These are phyloP conservation scores for Arthrobotrys entomopaga DNA, from an alignment of 2,329 filamentous ascomycete genomes.

Conservation along the genomic window DNA sequence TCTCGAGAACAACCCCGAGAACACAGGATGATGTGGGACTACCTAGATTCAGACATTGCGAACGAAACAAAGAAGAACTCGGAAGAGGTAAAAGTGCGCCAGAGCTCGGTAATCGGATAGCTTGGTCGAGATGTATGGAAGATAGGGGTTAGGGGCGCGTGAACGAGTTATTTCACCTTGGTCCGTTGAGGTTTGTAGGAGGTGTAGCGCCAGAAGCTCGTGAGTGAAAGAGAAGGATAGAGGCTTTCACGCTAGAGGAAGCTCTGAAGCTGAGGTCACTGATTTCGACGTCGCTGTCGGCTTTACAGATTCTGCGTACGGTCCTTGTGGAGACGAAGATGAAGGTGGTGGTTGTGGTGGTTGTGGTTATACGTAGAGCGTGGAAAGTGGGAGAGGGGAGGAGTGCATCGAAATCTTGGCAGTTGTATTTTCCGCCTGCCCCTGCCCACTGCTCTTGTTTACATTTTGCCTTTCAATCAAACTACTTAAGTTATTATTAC, in stretches of 20 bases:
- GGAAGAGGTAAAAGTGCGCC: background rate
- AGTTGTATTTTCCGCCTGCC: conserved; percentile 20
- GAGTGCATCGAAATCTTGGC: conserved; percentile 24
- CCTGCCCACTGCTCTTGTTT: conserved; percentile 14
- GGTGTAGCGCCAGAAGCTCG: background rate
- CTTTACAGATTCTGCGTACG: background rate
- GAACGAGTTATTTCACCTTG: too few relatives aligned
- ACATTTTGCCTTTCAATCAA: conserved; percentile 2
- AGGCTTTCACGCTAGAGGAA: background rate
- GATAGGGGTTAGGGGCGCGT: too few relatives aligned
- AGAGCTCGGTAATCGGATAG: background rate
- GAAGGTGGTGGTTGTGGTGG: background rate
- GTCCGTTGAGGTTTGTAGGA: too few relatives aligned
- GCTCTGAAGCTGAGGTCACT: background rate
- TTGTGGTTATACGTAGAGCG: background rate
- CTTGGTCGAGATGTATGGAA: too few relatives aligned
- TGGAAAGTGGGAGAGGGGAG: background rate
- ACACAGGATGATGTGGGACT: background rate
- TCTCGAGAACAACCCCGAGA: too few relatives aligned
- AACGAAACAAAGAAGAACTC: background rate
- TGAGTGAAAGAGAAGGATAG: background rate
- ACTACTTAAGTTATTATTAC: too few relatives aligned
- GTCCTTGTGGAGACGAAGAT: background rate
- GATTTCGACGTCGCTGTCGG: background rate
- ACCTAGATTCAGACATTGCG: conserved; percentile 51